These are phyloP conservation scores for Rhodotorula sphaerocarpa DNA, from an alignment of 768 basidiomycete genomes.

Conservation along the genomic window DNA sequence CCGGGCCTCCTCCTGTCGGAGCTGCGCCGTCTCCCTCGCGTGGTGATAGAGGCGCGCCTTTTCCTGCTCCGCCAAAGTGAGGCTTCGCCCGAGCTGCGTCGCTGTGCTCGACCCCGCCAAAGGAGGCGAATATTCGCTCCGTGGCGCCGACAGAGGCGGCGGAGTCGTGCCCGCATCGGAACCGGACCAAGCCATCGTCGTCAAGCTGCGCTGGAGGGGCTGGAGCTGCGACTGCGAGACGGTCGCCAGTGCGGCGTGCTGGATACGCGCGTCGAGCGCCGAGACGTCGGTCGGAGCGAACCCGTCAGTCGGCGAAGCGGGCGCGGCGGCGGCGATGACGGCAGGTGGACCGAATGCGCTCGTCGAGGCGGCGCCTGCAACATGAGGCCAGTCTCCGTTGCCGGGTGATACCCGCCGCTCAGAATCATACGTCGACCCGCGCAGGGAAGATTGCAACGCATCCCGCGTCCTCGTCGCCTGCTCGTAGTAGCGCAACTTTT, in stretches of 20 bases:
- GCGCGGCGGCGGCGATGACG: too few relatives aligned
- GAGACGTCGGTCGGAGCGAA: background rate
- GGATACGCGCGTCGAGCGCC: too few relatives aligned
- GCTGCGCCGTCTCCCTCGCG: slow-evolving; percentile 18
- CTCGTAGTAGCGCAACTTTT: slow-evolving; percentile 17
- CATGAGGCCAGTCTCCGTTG: too few relatives aligned
- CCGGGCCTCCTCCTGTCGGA: slow-evolving; percentile 25
- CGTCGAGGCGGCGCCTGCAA: background rate
- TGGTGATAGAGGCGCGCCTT: slow-evolving; percentile 27
- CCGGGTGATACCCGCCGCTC: too few relatives aligned
- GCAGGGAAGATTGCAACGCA: slow-evolving; percentile 2
- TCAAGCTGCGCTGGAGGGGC: slow-evolving; percentile 9
- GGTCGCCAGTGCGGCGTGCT: background rate
- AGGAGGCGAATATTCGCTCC: background rate
- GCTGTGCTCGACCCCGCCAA: background rate
- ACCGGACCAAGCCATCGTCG: slow-evolving; percentile 12
- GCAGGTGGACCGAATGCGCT: too few relatives aligned
- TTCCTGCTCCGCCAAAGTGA: slow-evolving; percentile 25
- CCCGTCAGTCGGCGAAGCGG: background rate
- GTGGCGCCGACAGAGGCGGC: background rate
- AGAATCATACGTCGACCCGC: background rate
- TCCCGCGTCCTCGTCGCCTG: slow-evolving; percentile 16
- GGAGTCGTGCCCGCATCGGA: slow-evolving; percentile 5
- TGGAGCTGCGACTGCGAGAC: background rate
- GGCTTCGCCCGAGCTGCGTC: slow-evolving; percentile 13